A percentile compares a stretch with the other conserved stretches of the same genome.
Evolutionary conservation across 192 early-diverging fungal species (phyloP).

Genomic region (Oehlia diaphana): DNA sequence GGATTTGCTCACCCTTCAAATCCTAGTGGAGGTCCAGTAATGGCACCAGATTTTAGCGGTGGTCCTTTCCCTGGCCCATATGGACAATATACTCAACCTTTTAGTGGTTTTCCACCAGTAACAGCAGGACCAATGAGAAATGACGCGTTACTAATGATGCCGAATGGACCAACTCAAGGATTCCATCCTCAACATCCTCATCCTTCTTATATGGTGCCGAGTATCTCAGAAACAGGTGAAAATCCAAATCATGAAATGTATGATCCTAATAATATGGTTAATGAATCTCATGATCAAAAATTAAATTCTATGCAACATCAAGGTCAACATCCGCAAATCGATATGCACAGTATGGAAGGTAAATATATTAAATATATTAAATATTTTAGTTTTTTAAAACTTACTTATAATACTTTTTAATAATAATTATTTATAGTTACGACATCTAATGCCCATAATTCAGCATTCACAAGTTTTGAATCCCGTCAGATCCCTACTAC

Average conservation of each 20-base stretch:
- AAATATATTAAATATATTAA: not conserved
- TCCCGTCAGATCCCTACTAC: slow-evolving; percentile 24
- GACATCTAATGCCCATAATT: slow-evolving; percentile 18
- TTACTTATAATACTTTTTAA: too few species aligned
- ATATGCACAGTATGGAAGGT: slow-evolving; percentile 33
- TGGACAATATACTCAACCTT: slow-evolving; percentile 20
- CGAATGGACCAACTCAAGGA: slow-evolving; percentile 21
- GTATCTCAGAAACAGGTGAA: slow-evolving; percentile 42
- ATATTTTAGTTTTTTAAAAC: too few species aligned
- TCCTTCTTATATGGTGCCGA: slow-evolving; percentile 43
- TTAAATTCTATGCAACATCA: slow-evolving; percentile 1
- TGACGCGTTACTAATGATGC: slow-evolving; percentile 26
- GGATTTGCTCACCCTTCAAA: slow-evolving; percentile 13
- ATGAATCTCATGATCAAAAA: slow-evolving; percentile 26
- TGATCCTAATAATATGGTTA: slow-evolving; percentile 18
- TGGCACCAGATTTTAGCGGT: slow-evolving; percentile 28
- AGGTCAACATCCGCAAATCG: slow-evolving; percentile 25
- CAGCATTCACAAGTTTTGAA: slow-evolving; percentile 32
- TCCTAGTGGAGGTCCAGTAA: slow-evolving; percentile 30
- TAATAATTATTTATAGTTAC: not conserved
- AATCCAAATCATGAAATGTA: slow-evolving; percentile 39
- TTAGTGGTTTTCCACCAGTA: slow-evolving; percentile 23
- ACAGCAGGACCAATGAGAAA: slow-evolving; percentile 1
- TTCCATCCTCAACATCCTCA: slow-evolving; percentile 33
- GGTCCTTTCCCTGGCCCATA: slow-evolving; percentile 20